Evolutionary conservation across 345 rosid species (phyloP).

Genomic region (Corchorus olitorius): DNA sequence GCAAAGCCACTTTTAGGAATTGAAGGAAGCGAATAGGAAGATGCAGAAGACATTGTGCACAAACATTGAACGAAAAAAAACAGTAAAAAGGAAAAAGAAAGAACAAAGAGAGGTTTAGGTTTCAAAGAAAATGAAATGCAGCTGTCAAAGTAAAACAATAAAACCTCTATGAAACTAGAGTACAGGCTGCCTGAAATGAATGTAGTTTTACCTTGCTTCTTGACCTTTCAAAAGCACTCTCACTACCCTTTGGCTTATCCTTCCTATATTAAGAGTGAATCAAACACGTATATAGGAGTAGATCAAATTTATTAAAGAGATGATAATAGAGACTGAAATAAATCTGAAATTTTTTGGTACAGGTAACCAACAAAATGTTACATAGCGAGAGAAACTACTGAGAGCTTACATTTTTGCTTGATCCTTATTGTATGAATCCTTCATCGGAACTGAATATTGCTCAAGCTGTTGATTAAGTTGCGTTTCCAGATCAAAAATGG

Average conservation of each 20-base stretch:
- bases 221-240: slow-evolving; percentile 44
- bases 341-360: not conserved
- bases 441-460: slow-evolving; percentile 37
- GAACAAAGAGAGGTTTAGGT: not conserved
- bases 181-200: slow-evolving; percentile 17
- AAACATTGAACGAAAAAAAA: too few relatives aligned
- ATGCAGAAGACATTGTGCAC: too few relatives aligned
- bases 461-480: slow-evolving; percentile 52
- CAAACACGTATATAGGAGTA: slow-evolving; percentile 6
- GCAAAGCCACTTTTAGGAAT: too few relatives aligned
- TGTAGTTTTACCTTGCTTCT: slow-evolving; percentile 53
- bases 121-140: not conserved
- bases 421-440: slow-evolving; percentile 23
- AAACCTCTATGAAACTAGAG: not conserved
- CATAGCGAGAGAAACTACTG: not conserved
- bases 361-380: not conserved
- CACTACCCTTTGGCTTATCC: too few relatives aligned
- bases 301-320: slow-evolving; percentile 12
- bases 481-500: slow-evolving; percentile 52
- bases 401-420: slow-evolving; percentile 8
- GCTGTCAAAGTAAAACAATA: not conserved
- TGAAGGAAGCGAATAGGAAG: too few relatives aligned
- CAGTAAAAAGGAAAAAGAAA: too few relatives aligned
- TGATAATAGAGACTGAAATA: not conserved
- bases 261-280: slow-evolving; percentile 27